phyloP scores from a whole-genome alignment of 768 basidiomycete species.

The Podaxis carcinomalis region DNA sequence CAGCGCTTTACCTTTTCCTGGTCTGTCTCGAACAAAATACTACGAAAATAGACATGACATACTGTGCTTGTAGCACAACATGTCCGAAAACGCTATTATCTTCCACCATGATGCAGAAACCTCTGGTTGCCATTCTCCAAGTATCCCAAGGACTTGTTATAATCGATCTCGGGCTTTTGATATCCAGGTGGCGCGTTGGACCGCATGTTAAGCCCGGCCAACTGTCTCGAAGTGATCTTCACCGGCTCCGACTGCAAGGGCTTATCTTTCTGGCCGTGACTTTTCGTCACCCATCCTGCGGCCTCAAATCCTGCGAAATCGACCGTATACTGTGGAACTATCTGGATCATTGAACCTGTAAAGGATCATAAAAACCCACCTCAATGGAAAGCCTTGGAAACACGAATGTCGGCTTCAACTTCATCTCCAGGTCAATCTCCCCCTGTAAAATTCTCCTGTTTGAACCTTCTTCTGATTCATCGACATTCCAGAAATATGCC shows the following conservation, averaged over 20 bases:
- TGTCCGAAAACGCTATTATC: not conserved
- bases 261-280: not conserved
- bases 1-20: not conserved
- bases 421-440: slow-evolving; percentile 6
- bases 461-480: not conserved
- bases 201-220: not conserved
- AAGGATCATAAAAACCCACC: not conserved
- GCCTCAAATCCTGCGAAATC: slow-evolving; percentile 6
- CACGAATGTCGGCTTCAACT: slow-evolving; percentile 4
- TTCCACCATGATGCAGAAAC: slow-evolving; percentile 5
- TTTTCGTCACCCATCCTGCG: not conserved
- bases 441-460: slow-evolving; percentile 1
- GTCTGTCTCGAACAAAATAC: not conserved
- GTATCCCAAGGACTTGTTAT: slow-evolving; percentile 5
- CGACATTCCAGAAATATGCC: slow-evolving; percentile 43
- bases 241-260: not conserved
- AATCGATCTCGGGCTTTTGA: slow-evolving; percentile 5
- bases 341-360: not conserved
- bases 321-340: not conserved
- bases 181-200: slow-evolving; percentile 11
- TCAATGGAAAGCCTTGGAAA: slow-evolving; percentile 9
- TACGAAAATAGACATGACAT: not conserved
- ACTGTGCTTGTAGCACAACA: not conserved
- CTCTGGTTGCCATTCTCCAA: slow-evolving; percentile 10
- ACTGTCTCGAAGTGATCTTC: slow-evolving; percentile 6